phyloP scores from a whole-genome alignment of 2,329 filamentous ascomycete genomes.

The Magnaporthales sp. region DNA sequence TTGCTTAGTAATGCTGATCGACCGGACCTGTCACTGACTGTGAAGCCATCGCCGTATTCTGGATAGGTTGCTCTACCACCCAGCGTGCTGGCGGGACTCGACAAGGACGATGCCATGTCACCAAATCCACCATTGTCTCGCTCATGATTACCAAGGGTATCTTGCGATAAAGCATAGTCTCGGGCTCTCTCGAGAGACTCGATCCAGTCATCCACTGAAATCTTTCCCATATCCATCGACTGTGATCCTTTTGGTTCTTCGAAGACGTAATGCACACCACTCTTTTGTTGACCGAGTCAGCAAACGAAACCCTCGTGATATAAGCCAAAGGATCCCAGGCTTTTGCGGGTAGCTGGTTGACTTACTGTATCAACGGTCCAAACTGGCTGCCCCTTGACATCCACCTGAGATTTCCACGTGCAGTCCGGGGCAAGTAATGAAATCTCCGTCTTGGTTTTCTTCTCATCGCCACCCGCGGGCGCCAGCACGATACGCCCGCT shows the following conservation, averaged over 20 bases:
- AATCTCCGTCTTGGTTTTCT: conserved; percentile 87
- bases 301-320: neutral
- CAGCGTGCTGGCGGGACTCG: conserved; percentile 69
- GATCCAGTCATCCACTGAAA: conserved; percentile 83
- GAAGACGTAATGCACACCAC: conserved; percentile 84
- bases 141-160: conserved; percentile 55
- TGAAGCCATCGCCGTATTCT: conserved; percentile 38
- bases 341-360: conserved; percentile 15
- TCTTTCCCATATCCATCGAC: conserved; percentile 52
- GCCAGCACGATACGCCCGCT: conserved; percentile 84
- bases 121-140: conserved; percentile 51
- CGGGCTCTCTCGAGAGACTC: conserved; percentile 79
- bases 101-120: conserved; percentile 62
- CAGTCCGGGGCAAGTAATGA: conserved; percentile 71
- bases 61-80: conserved; percentile 48
- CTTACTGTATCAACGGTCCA: conserved; percentile 94
- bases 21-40: conserved; percentile 41
- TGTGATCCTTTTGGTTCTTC: conserved; percentile 75
- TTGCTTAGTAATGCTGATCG: conserved; percentile 48
- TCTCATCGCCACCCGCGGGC: conserved; percentile 87
- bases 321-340: neutral
- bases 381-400: conserved; percentile 77
- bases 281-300: conserved; percentile 38
- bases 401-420: conserved; percentile 69
- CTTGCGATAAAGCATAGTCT: conserved; percentile 73